Base-by-base conservation (phyloP, 208 protist genomes). In the Naegleria fowleri region DNA sequence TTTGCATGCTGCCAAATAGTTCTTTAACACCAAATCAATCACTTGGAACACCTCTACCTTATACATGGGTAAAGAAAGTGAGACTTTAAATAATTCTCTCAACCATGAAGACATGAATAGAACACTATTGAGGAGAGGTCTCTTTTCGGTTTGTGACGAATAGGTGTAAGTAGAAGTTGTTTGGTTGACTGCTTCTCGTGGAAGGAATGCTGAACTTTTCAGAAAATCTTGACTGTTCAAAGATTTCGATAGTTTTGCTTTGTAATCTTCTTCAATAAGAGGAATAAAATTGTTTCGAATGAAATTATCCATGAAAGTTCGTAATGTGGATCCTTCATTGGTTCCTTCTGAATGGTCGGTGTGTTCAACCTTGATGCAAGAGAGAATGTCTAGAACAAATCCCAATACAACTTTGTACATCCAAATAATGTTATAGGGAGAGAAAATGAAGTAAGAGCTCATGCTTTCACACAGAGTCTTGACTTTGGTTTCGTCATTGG, bases 21-120 rank as follows among this genome's bases (percentile, higher is more conserved):
- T 59, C n/a, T 89, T 89, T 29, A 89, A 89, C 25, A 89, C 22
- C 7, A 89, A 41, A 40, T 89, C 86, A 9, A 89, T 67, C 22
- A 89, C 51, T 29, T 55, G 2, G 25, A 52, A 89, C 13, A 89
- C 29, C 11, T 67, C 48, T 16, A 29, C 19, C 39, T 40, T 36
- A 40, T 89, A 43, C 19, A 40, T 3, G 29, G 86, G 48, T 11
- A 89, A n/a, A 29, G 19, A 5, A 38, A n/a, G 13, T n/a, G 86
- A 9, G 16, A 89, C n/a, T 11, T 67, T 19, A 25, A 41, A 40
- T 19, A 89, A 67, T 89, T 89, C 86, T 55, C n/a, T 39, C 7
- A 89, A n/a, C 86, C 86, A 89, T 9, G 11, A 11, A 19, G 5
- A 7, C 19, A 89, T 6, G 5, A 33, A 33, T 0, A 67, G 11